phyloP scores from a whole-genome alignment of 371 early-diverging fungal genomes.

The Sporodiniella umbellata region DNA sequence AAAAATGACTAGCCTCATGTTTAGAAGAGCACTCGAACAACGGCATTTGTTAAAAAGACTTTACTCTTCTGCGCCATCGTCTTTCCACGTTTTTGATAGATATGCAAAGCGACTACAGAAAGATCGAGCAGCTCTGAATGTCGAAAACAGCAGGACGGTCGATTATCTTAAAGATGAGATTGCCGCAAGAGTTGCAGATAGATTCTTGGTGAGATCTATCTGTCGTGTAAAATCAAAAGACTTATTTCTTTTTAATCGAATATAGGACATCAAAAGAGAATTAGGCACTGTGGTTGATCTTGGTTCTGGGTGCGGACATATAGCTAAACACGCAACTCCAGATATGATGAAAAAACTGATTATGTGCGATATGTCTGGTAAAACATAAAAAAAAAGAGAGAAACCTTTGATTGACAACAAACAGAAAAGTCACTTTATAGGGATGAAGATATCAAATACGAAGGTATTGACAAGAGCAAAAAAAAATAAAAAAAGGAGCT shows the following conservation, averaged over 20 bases:
- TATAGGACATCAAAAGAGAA: conserved; percentile 75
- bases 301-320: conserved; percentile 88
- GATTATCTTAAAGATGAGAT: conserved; percentile 94
- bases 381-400: not conserved
- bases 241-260: not conserved
- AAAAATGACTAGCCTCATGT: too few species aligned
- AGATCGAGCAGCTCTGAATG: conserved; percentile 69
- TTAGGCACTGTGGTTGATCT: conserved; percentile 86
- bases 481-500: not conserved
- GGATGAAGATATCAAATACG: conserved; percentile 57
- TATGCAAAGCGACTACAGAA: conserved; percentile 72
- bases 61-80: conserved; percentile 19
- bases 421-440: conserved; percentile 70
- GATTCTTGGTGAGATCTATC: conserved; percentile 68
- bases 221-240: not conserved
- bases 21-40: not conserved
- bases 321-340: conserved; percentile 75
- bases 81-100: conserved; percentile 76
- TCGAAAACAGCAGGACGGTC: conserved; percentile 63
- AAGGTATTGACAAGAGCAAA: conserved; percentile 39
- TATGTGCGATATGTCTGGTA: conserved; percentile 86
- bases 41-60: not conserved
- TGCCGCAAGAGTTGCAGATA: conserved; percentile 84
- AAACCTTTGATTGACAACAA: too few species aligned
- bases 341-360: conserved; percentile 80